phyloP scores from a whole-genome alignment of 2,329 filamentous ascomycete species.

The Talaromyces marneffei region DNA sequence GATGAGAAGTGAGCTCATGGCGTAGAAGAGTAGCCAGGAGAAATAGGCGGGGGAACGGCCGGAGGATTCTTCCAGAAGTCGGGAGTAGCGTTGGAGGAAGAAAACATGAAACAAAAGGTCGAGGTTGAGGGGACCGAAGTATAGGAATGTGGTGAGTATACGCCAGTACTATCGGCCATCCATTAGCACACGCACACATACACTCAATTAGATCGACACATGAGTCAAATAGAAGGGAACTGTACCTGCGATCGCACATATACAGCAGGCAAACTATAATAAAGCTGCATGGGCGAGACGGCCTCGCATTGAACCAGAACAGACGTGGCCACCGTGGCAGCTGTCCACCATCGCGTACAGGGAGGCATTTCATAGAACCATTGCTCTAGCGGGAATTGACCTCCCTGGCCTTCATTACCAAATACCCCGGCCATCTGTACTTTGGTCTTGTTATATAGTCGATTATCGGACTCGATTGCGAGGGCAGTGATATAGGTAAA shows the following conservation, averaged over 20 bases:
- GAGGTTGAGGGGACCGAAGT: slow-evolving; percentile 89
- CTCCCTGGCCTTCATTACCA: slow-evolving; percentile 43
- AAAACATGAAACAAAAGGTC: slow-evolving; percentile 97
- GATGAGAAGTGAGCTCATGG: slow-evolving; percentile 69
- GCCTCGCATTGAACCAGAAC: slow-evolving; percentile 89
- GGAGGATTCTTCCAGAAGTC: slow-evolving; percentile 91
- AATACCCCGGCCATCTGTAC: slow-evolving; percentile 38
- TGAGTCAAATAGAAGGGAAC: no score
- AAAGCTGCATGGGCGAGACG: slow-evolving; percentile 87
- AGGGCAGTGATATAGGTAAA: neutral
- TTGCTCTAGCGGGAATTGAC: slow-evolving; percentile 75
- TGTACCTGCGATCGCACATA: slow-evolving; percentile 85
- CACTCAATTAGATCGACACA: no score
- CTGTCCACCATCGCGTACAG: slow-evolving; percentile 95
- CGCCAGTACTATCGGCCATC: slow-evolving; percentile 75
- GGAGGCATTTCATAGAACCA: slow-evolving; percentile 99
- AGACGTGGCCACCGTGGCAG: slow-evolving; percentile 80
- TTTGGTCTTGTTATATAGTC: neutral
- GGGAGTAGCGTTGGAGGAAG: slow-evolving; percentile 93
- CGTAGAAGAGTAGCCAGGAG: slow-evolving; percentile 87
- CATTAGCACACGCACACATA: no score
- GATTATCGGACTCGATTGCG: neutral
- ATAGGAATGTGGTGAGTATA: slow-evolving; percentile 90
- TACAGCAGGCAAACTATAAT: slow-evolving; percentile 91
- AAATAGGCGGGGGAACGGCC: slow-evolving; percentile 87